Evolutionary conservation across 106 monocot genomes (phyloP), one percentile per base, ranked within the genome.

Genomic region (Platanthera guangdongensis): DNA sequence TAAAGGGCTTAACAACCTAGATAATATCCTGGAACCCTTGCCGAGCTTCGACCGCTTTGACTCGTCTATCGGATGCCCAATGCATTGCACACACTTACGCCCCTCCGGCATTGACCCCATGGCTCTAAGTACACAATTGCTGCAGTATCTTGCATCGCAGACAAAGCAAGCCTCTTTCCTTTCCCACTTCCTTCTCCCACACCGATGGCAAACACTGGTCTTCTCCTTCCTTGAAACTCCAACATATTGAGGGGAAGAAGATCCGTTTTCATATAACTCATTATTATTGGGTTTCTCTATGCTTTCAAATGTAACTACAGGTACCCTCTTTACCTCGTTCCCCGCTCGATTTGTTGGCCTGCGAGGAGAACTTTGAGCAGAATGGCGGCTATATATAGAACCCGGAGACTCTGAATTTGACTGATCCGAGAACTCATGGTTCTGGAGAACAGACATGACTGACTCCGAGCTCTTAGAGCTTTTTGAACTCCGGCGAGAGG

Each of bases 101-200:
- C 95, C 95, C 78, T 96, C 95, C 1, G 95, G 95, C 95, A 96
- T 96, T 4, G 95, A 93, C 14, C 95, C 95, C 95, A 96, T 96
- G 25, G 90, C 93, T 67, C 90, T 85, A 19, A 96, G 84, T 39
- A 96, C 84, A 57, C 95, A 96, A 53, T 78, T 81, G 21, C 85
- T 77, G 62, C 95, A 96, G 73, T 87, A 96, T 76, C 74, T 89
- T 11, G 90, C 85, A 74, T 86, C 89, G 57, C 95, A 96, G 2
- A 89, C 93, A 47, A 96, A 65, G 28, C 95, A 96, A 11, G 84
- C 80, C 76, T 96, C 93, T 74, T 95, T 95, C 52, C 89, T 84
- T 79, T 96, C 95, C 95, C 95, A 96, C 80, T 89, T 93, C 76
- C 89, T 90, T 82, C 93, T 96, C 69, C 93, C 84, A 55, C 95